phyloP scores from a whole-genome alignment of 73 alveolate genomes.

The Tetrahymena borealis region DNA sequence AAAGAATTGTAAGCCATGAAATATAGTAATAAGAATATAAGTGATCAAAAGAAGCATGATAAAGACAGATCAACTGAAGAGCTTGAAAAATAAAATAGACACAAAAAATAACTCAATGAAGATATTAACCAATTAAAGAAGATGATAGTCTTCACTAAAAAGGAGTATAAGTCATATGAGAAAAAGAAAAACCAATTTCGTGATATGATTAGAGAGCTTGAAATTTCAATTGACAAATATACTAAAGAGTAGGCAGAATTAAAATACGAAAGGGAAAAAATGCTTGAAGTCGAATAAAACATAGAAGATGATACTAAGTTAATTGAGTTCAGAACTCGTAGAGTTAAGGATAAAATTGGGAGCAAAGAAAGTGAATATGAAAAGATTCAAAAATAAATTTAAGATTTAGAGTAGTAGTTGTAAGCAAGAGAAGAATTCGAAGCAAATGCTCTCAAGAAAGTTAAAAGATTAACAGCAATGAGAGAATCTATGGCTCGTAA shows the following conservation, averaged over 20 bases:
- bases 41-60: conserved; percentile 4
- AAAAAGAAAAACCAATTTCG: neutral
- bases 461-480: conserved; percentile 75
- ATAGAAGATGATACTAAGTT: conserved; percentile 28
- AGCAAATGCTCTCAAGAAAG: conserved; percentile 68
- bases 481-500: conserved; percentile 94
- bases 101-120: conserved; percentile 22
- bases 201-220: conserved; percentile 32
- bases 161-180: conserved; percentile 23
- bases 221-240: conserved; percentile 36
- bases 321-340: conserved; percentile 33
- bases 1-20: conserved; percentile 26
- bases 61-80: conserved; percentile 17
- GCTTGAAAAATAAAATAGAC: neutral
- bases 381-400: conserved; percentile 38
- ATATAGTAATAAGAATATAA: conserved; percentile 10
- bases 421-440: conserved; percentile 72
- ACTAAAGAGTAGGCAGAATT: conserved; percentile 42
- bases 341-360: conserved; percentile 29
- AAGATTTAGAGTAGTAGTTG: conserved; percentile 49
- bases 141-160: conserved; percentile 31
- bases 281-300: conserved; percentile 43
- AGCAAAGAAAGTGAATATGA: conserved; percentile 53
- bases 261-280: conserved; percentile 33
- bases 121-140: conserved; percentile 7